These are phyloP conservation scores for Cladobotryum protrusum DNA, from an alignment of 2,329 filamentous ascomycete species.

Conservation along the genomic window DNA sequence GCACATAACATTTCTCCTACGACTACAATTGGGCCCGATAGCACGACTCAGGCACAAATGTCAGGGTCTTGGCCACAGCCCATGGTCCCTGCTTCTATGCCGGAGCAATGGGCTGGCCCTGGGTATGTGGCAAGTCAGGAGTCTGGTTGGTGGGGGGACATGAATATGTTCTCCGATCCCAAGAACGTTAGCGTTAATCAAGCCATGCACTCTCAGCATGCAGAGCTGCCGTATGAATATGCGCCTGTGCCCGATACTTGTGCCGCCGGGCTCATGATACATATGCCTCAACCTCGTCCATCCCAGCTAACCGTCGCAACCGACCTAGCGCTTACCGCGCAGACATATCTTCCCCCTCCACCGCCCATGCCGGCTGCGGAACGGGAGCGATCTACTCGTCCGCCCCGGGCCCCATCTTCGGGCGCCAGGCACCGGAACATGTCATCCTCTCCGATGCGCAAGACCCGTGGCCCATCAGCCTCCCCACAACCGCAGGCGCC, in stretches of 20 bases:
- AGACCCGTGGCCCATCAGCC: slow-evolving; percentile 33
- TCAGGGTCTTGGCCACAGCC: slow-evolving; percentile 17
- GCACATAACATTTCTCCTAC: background rate
- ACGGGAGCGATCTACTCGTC: slow-evolving; percentile 35
- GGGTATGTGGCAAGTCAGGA: slow-evolving; percentile 24
- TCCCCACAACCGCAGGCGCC: slow-evolving; percentile 28
- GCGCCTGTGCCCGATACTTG: slow-evolving; percentile 25
- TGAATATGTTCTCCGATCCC: slow-evolving; percentile 20
- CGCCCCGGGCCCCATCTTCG: slow-evolving; percentile 48
- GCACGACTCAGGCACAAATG: slow-evolving; percentile 12
- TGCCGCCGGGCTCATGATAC: slow-evolving; percentile 43
- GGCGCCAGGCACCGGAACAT: slow-evolving; percentile 41
- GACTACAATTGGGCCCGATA: background rate
- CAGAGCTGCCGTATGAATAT: slow-evolving; percentile 37
- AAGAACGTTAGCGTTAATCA: slow-evolving; percentile 34
- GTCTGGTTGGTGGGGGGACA: slow-evolving; percentile 20
- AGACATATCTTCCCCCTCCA: slow-evolving; percentile 30
- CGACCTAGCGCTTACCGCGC: slow-evolving; percentile 27
- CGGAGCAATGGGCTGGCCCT: slow-evolving; percentile 19
- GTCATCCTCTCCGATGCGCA: slow-evolving; percentile 35
- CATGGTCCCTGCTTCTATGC: slow-evolving; percentile 15
- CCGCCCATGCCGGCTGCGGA: slow-evolving; percentile 20
- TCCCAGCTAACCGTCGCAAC: slow-evolving; percentile 30
- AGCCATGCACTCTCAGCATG: slow-evolving; percentile 35
- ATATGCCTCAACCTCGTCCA: slow-evolving; percentile 44